Base-by-base conservation (phyloP, 371 early-diverging fungal species). In the Mucor irregularis region DNA sequence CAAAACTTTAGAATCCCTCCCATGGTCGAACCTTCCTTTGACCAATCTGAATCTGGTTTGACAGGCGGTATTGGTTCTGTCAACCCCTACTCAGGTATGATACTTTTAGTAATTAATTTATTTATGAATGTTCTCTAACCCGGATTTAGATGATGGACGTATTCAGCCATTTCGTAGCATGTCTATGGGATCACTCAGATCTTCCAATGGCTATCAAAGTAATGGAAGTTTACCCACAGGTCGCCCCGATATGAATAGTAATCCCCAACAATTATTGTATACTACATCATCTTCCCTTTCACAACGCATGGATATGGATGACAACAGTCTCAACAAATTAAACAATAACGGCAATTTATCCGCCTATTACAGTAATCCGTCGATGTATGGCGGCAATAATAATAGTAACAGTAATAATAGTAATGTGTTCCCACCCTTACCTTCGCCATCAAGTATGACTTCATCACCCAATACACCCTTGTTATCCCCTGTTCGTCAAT, bases 1-100 rank as follows among this genome's bases (percentile, higher is more conserved):
- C 84, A 84, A 48, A 84, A 84, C 66, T 84, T 84, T 58, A 67
- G 84, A 19, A 82, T 84, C 53, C 84, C 84, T 37, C 82, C 81
- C 21, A 61, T 76, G 53, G 73, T 81, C 16, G 78, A 78, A 31
- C 72, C 72, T 35, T 28, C 72, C 17, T 67, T 64, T 54, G 73
- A 76, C 28, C 64, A 69, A n/a, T 47, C 44, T 29, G 61, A 66
- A n/a, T 26, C 64, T 13, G 47, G 49, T 22, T 26, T 55, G 30
- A 17, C 56, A 2, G 58, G 60, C 16, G 39, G 43, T 30, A 31
- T 63, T 19, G 14, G n/a, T 35, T 30, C 30, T 2, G 69, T 66
- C 26, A 48, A 38, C 10, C 34, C 56, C 21, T 68, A 64, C 46
- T 46, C 53, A 30, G 37, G 69, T 69, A 61, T 52, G 31, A 30